Evolutionary conservation across 2,329 filamentous ascomycete genomes (phyloP).

Genomic region (Lojkania enalia): DNA sequence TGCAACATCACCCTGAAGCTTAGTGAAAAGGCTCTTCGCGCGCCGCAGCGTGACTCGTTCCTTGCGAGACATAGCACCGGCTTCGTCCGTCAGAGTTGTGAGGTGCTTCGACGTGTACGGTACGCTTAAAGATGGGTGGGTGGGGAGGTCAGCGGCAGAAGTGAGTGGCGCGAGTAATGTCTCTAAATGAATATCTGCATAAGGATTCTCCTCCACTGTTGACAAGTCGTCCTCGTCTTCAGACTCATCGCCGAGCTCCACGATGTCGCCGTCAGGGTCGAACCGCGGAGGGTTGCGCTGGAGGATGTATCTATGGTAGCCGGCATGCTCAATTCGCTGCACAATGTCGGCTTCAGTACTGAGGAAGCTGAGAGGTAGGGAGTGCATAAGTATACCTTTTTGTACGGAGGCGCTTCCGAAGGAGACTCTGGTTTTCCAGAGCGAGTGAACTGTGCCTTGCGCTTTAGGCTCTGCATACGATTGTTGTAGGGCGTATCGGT

Average conservation of each 20-base stretch:
- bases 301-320: conserved; percentile 72
- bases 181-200: conserved; percentile 71
- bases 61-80: conserved; percentile 70
- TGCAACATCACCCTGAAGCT: conserved; percentile 73
- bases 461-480: conserved; percentile 79
- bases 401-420: conserved; percentile 69
- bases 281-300: conserved; percentile 71
- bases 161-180: conserved; percentile 75
- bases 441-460: conserved; percentile 70
- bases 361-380: conserved; percentile 7
- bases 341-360: conserved; percentile 21
- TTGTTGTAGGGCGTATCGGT: conserved; percentile 71
- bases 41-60: conserved; percentile 74
- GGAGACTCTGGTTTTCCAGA: conserved; percentile 65
- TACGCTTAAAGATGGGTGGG: conserved; percentile 73
- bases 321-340: conserved; percentile 73
- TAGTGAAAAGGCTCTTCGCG: conserved; percentile 73
- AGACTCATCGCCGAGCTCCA: conserved; percentile 72
- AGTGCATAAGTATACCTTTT: conserved; percentile 63
- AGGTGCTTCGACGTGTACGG: conserved; percentile 76
- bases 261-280: conserved; percentile 77
- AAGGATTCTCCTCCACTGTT: conserved; percentile 71
- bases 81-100: conserved; percentile 70
- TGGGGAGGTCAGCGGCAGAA: conserved; percentile 71
- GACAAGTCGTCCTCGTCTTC: conserved; percentile 65